Evolutionary conservation across 2,329 filamentous ascomycete species (phyloP).

Genomic region (Xylaria digitata): DNA sequence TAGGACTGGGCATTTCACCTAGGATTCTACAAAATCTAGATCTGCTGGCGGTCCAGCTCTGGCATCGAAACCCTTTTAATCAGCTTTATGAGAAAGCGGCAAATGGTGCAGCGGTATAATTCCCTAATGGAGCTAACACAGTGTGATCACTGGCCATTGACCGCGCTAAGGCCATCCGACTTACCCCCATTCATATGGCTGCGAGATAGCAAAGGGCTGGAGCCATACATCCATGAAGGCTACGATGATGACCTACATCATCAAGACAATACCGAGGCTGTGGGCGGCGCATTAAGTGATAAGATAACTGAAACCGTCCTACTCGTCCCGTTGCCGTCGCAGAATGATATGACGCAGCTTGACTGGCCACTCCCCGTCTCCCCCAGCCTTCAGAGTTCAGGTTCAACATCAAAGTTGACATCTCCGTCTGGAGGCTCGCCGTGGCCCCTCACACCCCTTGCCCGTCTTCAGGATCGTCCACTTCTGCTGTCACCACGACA

Average conservation of each 20-base stretch:
- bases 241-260: neutral
- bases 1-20: neutral
- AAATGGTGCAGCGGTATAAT: neutral
- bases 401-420: neutral
- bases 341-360: neutral
- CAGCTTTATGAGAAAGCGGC: neutral
- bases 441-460: neutral
- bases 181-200: neutral
- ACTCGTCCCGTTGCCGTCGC: neutral
- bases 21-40: neutral
- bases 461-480: neutral
- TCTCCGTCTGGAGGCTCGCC: neutral
- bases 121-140: neutral
- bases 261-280: neutral
- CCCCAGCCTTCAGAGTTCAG: neutral
- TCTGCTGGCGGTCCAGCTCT: neutral
- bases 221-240: neutral
- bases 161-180: neutral
- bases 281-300: neutral
- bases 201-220: neutral
- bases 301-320: neutral
- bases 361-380: no score
- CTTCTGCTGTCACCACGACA: neutral
- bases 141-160: neutral
- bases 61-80: neutral